phyloP scores from a whole-genome alignment of 192 early-diverging fungal species.

The Linnemannia exigua region DNA sequence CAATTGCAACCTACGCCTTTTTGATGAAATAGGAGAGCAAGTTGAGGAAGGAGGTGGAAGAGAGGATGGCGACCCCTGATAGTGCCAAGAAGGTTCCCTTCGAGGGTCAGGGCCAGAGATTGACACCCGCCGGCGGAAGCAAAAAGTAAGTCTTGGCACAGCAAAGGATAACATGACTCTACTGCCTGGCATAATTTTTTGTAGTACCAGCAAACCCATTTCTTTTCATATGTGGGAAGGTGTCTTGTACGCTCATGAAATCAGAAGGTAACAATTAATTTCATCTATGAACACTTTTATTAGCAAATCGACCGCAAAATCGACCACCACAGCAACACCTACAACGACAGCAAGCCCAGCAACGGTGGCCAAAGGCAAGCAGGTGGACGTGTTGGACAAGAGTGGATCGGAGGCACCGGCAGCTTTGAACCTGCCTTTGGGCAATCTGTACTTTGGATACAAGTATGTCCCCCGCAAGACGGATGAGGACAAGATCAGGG shows the following conservation, averaged over 20 bases:
- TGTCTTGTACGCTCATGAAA: not conserved
- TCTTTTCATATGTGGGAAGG: not conserved
- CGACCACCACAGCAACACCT: not conserved
- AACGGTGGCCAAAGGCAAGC: constrained; percentile 21
- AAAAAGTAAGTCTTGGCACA: constrained; percentile 51
- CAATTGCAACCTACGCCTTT: not conserved
- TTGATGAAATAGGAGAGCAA: constrained; percentile 53
- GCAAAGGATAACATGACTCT: too few relatives aligned
- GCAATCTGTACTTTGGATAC: constrained; percentile 94
- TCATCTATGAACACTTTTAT: not conserved
- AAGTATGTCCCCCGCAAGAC: constrained; percentile 75
- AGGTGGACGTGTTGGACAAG: constrained; percentile 34
- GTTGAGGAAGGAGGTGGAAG: constrained; percentile 52
- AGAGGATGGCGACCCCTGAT: constrained; percentile 39
- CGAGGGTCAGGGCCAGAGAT: constrained; percentile 56
- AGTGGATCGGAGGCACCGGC: constrained; percentile 65
- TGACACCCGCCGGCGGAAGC: constrained; percentile 36
- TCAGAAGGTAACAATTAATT: not conserved
- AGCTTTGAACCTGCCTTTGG: constrained; percentile 86
- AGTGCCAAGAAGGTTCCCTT: constrained; percentile 51
- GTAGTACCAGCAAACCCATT: not conserved
- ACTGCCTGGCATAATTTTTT: not conserved
- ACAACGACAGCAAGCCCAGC: not conserved
- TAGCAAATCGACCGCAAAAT: constrained; percentile 31
- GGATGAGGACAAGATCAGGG: constrained; percentile 49